Base-by-base conservation (phyloP, 306 rosid species). In the Parietaria judaica region DNA sequence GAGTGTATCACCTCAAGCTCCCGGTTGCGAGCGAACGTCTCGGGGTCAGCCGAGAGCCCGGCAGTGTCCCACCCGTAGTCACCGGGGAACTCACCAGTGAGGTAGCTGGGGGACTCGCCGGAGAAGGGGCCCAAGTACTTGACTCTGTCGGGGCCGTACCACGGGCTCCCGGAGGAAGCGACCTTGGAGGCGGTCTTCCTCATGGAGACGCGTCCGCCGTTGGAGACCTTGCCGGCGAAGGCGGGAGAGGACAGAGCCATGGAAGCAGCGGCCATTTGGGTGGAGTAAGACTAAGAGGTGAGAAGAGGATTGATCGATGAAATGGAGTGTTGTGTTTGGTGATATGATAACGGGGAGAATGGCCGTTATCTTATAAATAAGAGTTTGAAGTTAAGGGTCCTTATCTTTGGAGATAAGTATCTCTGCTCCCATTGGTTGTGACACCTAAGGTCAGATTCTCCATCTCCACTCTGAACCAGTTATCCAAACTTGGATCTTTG, bases 11-110 rank as follows among this genome's bases (percentile, higher is more conserved):
- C 97, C n/a, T 83, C 90, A 0, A 87, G 87, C 73, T 87, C 95
- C 43, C 90, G 74, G 69, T 90, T 90, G 64, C 53, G 82, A 23
- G 95, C 88, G 2, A 90, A 87, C 39, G 97, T 84, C 66, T 90
- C 83, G 11, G 85, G 95, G 74, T 84, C 90, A 11, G 95, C 90
- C 1, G 94, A 87, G 51, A 90, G 94, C 13, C 94, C 88, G 2
- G 88, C 88, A 11, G 94, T 86, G 82, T 81, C 97, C 95, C 88
- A 89, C 1, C 94, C 94, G 7, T 86, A 89, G 76, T 82, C 97
- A 6, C 97, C 94, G 0, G 86, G 90, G 64, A 89, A 89, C 54
- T 89, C 97, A 0, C 90, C 86, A 0, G 78, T 84, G 6, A 82
- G 76, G 75, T 89, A 86, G 14, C 80, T 72, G 0, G 97, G 94